Evolutionary conservation across 2,329 filamentous ascomycete species (phyloP).

Genomic region (Talaromyces marneffei): DNA sequence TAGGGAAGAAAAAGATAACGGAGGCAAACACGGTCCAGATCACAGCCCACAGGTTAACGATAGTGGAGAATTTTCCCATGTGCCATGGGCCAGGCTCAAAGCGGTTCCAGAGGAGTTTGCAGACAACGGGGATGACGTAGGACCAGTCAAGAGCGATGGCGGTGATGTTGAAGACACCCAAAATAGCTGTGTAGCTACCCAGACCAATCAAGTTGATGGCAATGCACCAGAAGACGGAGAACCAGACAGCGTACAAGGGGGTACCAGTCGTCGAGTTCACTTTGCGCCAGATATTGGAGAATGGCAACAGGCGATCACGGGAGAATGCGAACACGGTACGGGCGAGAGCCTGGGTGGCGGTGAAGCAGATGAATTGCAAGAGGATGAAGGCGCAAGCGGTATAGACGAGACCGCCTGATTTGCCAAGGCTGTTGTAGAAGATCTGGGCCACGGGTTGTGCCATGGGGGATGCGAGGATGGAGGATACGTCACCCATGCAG

Average conservation of each 20-base stretch:
- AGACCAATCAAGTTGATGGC: slow-evolving; percentile 56
- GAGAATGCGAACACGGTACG: slow-evolving; percentile 53
- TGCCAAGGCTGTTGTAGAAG: slow-evolving; percentile 54
- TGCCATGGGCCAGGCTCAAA: slow-evolving; percentile 51
- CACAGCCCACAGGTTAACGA: slow-evolving; percentile 46
- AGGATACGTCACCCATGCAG: slow-evolving; percentile 49
- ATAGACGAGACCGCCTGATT: slow-evolving; percentile 47
- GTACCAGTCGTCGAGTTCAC: slow-evolving; percentile 47
- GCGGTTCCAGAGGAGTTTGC: slow-evolving; percentile 46
- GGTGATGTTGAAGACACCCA: slow-evolving; percentile 42
- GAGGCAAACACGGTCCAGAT: slow-evolving; percentile 50
- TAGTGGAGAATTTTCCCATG: slow-evolving; percentile 39
- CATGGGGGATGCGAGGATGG: slow-evolving; percentile 43
- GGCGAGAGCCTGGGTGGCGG: slow-evolving; percentile 37
- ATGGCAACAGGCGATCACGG: slow-evolving; percentile 48
- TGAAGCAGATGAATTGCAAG: slow-evolving; percentile 14
- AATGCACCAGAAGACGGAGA: slow-evolving; percentile 50
- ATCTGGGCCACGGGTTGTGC: slow-evolving; percentile 53
- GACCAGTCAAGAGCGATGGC: slow-evolving; percentile 38
- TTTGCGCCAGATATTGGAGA: slow-evolving; percentile 46
- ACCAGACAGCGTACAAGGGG: slow-evolving; percentile 52
- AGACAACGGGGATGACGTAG: slow-evolving; percentile 53
- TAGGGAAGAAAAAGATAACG: slow-evolving; percentile 52
- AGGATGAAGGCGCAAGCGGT: slow-evolving; percentile 51
- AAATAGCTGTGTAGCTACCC: slow-evolving; percentile 46